Evolutionary conservation across 1,139 yeast species (phyloP), one percentile per base, ranked within the genome.

Genomic region (Candida sp.): DNA sequence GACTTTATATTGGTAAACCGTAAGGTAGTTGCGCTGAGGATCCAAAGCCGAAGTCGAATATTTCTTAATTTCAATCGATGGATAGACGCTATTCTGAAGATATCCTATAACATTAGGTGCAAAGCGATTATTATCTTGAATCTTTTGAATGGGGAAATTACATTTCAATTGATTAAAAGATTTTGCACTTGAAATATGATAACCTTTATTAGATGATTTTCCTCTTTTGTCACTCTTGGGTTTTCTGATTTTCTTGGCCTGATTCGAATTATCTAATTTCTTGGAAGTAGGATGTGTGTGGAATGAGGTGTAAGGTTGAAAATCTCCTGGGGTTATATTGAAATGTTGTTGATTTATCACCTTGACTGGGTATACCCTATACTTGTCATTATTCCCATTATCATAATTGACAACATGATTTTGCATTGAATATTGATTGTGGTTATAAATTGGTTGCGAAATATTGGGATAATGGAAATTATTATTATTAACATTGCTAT

Each of bases 1-100:
- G 47, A 87, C 61, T 55, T 66, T 71, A 64, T 83, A 87, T 61
- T 87, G 95, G 56, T 73, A 86, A 5, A 87, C 95, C 0, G 91
- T 82, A 39, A 87, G 66, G 58, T 73, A 84, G 58, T 81, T 80
- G 47, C 95, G 73, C 29, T 77, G 44, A 3, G 73, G 71, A 45
- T 68, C 70, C 33, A 72, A 80, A 49, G 88, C 95, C 30, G 85
- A 81, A 7, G 88, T 80, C 15, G 91, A 84, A 46, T 89, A 86
- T 58, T 86, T 86, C 53, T 82, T 81, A 48, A 79, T 73, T 56
- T 73, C 75, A 25, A 69, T 66, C 40, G 74, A 68, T n/a, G 70
- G 65, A 45, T 65, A 66, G 7, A 37, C 15, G 9, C 8, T 22
- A 15, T 37, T 37, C 5, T 9, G 5, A n/a, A 30, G 33, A 12